Base-by-base conservation (phyloP, 164 flowering plant species). In the Annona cherimola region DNA sequence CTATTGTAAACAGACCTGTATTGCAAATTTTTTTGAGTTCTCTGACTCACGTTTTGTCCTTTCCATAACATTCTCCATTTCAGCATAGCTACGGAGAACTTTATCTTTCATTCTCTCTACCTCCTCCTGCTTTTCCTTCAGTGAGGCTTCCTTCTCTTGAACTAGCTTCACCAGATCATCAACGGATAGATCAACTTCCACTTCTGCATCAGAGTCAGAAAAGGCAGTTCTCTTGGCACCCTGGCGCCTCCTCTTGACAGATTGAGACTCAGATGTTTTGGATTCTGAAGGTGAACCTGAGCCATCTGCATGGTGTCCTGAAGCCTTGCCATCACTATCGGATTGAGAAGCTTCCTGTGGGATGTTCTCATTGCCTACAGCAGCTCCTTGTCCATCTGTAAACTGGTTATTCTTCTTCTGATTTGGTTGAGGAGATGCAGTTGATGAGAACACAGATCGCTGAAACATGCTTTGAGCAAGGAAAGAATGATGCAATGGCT, bases 21-120 rank as follows among this genome's bases (percentile, higher is more conserved):
- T 80, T 60, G 96, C 98, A 80, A 87, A 95, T 71, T 91, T 95
- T 72, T 91, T 91, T 0, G 94, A 78, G 75, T 86, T 93, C 68
- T 91, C 97, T 63, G 97, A 85, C 70, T 93, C 97, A 42, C 97
- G 94, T 69, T 72, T 88, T 59, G 96, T 85, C 76, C 99, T 83
- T n/a, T 81, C 91, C 84, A 84, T 83, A 61, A 88, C 85, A 83
- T 94, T 92, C 77, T 94, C 94, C 88, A 89, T 87, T 73, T 92
- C 98, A 40, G 98, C 98, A 80, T 82, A 86, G 20, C 82, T 80
- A 3, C 96, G 87, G 42, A 94, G 83, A 76, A 84, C 86, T 69
- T 92, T 92, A 78, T 92, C 96, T 81, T 91, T 75, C 94, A 89
- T 83, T 12, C 54, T 50, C 64, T 83, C 83, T 59, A 90, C 71